Conservation (phyloP, 192 early-diverging fungal genomes). For the Coemansia sp. region DNA sequence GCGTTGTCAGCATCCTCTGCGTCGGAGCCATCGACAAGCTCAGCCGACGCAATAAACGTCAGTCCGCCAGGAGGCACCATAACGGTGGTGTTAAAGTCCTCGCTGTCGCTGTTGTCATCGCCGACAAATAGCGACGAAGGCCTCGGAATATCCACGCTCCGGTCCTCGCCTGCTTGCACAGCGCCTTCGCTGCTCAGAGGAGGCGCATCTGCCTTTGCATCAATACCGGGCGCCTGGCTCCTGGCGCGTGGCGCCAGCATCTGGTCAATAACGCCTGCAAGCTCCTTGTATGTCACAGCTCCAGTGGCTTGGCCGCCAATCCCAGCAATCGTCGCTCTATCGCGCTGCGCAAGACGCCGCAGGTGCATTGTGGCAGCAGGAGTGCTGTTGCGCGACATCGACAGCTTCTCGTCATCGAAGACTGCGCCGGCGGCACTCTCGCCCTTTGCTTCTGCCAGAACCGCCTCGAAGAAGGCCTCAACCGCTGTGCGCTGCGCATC, state of each 20-base stretch:
- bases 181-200: neutral
- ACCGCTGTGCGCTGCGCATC: conserved; percentile 5
- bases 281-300: conserved; percentile 8
- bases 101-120: neutral
- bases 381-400: neutral
- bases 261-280: conserved; percentile 18
- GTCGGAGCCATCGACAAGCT: conserved; percentile 23
- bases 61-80: conserved; percentile 48
- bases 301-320: neutral
- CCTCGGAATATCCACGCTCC: neutral
- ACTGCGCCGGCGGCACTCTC: neutral
- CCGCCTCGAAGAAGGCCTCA: conserved; percentile 20
- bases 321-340: neutral
- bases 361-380: conserved; percentile 10
- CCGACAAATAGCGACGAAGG: conserved; percentile 8
- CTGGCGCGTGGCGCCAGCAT: neutral
- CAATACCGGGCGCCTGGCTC: neutral
- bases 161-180: neutral
- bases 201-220: neutral
- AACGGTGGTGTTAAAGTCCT: conserved; percentile 14
- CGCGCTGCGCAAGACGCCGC: conserved; percentile 17
- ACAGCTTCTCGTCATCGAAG: conserved; percentile 20
- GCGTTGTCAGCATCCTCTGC: neutral
- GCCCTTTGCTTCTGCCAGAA: conserved; percentile 3
- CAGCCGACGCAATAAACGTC: conserved; percentile 42